A percentile compares a stretch with the other conserved stretches of the same genome.
Conservation (phyloP, 371 early-diverging fungal species). For the Circinella umbellata region DNA sequence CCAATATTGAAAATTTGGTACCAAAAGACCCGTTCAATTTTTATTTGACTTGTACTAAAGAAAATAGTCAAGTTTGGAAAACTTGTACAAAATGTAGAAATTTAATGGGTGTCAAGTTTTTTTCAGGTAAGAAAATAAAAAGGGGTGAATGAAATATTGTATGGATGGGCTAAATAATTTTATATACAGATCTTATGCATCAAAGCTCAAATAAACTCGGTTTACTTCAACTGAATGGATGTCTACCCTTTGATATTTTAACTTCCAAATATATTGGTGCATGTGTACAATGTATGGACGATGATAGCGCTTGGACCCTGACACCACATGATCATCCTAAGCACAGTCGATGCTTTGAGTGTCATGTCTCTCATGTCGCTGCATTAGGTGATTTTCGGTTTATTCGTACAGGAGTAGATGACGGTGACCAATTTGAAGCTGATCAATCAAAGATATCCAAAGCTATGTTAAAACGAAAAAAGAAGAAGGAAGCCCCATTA, state of each 20-base stretch:
- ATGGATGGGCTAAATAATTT: neutral
- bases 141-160: too few relatives aligned
- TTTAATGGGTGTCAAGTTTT: constrained; percentile 56
- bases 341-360: constrained; percentile 55
- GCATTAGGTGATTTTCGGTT: constrained; percentile 54
- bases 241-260: constrained; percentile 69
- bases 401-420: constrained; percentile 52
- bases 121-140: constrained; percentile 20
- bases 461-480: constrained; percentile 44
- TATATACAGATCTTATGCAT: constrained; percentile 59
- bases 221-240: constrained; percentile 73
- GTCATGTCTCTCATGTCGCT: constrained; percentile 56
- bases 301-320: constrained; percentile 29
- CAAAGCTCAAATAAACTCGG: constrained; percentile 64
- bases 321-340: constrained; percentile 38
- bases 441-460: constrained; percentile 34
- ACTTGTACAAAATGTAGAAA: constrained; percentile 74
- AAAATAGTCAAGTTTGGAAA: constrained; percentile 55
- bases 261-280: constrained; percentile 69
- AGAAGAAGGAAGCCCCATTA: constrained; percentile 49
- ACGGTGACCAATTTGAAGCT: constrained; percentile 38
- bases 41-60: neutral
- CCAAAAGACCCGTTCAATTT: constrained; percentile 35
- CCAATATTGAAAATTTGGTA: constrained; percentile 58
- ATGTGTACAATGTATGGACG: constrained; percentile 58